A percentile compares a stretch with the other conserved stretches of the same genome.
Evolutionary conservation across 2,329 filamentous ascomycete genomes (phyloP).

Genomic region (Ophiocordyceps australis): DNA sequence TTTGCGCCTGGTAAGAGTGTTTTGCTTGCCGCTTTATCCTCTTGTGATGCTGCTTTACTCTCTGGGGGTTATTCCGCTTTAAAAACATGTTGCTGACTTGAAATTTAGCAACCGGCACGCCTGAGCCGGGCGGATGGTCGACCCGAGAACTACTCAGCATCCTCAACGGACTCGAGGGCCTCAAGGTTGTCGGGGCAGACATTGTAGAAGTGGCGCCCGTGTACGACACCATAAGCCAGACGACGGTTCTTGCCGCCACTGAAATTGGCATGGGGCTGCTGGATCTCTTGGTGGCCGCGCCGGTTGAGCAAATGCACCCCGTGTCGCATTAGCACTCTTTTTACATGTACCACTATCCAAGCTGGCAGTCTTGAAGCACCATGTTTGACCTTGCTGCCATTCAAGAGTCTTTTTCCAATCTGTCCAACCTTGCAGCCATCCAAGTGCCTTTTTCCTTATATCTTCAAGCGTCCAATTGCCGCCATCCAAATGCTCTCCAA

Average conservation of each 20-base stretch:
- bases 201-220: constrained; percentile 72
- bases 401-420: too few species aligned
- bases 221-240: constrained; percentile 62
- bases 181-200: constrained; percentile 73
- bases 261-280: constrained; percentile 38
- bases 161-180: constrained; percentile 52
- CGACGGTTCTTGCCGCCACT: constrained; percentile 61
- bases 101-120: constrained; percentile 53
- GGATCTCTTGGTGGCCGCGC: constrained; percentile 6
- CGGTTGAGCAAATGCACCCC: too few species aligned
- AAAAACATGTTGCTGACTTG: not conserved
- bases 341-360: too few species aligned
- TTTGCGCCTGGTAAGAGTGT: constrained; percentile 6
- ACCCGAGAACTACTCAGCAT: constrained; percentile 68
- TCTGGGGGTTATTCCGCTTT: too few species aligned
- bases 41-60: too few species aligned
- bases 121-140: constrained; percentile 75
- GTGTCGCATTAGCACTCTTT: too few species aligned
- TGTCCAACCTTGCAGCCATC: too few species aligned
- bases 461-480: too few species aligned
- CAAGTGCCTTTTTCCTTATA: too few species aligned
- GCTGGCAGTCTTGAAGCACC: too few species aligned
- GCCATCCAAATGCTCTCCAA: too few species aligned
- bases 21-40: not conserved
- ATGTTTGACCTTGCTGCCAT: too few species aligned